Evolutionary conservation across 2,329 filamentous ascomycete genomes (phyloP).

Genomic region (Tetracladium maxilliforme): DNA sequence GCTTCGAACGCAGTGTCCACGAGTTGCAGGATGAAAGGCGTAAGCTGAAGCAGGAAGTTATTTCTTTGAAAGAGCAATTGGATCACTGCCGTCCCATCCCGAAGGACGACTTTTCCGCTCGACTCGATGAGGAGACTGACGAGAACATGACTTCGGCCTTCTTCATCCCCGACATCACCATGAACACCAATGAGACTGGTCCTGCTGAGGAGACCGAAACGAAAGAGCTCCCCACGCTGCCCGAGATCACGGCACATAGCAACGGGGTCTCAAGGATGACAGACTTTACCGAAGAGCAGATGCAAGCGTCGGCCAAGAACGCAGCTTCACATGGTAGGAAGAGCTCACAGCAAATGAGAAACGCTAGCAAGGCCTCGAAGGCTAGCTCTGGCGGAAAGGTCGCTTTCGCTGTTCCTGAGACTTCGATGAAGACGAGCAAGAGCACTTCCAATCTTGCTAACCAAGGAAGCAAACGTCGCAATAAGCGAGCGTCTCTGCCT

Average conservation of each 20-base stretch:
- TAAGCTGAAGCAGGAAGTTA: conserved; percentile 30
- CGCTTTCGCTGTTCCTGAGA: no score
- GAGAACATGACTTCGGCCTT: conserved; percentile 45
- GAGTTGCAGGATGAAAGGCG: conserved; percentile 29
- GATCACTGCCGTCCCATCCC: conserved; percentile 23
- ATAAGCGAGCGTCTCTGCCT: no score
- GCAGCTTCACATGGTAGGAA: no score
- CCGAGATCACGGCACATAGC: conserved; percentile 17
- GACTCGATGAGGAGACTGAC: conserved; percentile 12
- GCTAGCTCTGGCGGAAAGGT: no score
- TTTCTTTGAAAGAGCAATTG: conserved; percentile 24
- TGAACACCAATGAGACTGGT: conserved; percentile 21
- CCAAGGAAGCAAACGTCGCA: no score
- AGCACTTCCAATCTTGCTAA: no score
- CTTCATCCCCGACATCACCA: conserved; percentile 42
- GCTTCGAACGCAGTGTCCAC: conserved; percentile 28
- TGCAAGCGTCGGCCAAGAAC: no score
- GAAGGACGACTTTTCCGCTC: conserved; percentile 15
- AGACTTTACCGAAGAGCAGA: conserved; percentile 4
- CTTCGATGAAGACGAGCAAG: no score
- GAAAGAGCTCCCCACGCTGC: no score
- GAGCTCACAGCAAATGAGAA: no score
- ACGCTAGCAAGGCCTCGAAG: no score
- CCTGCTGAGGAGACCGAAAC: conserved; percentile 11
- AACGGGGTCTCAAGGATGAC: conserved; percentile 6